phyloP scores from a whole-genome alignment of 495 filamentous ascomycete species.

The Penicillium alfredii region DNA sequence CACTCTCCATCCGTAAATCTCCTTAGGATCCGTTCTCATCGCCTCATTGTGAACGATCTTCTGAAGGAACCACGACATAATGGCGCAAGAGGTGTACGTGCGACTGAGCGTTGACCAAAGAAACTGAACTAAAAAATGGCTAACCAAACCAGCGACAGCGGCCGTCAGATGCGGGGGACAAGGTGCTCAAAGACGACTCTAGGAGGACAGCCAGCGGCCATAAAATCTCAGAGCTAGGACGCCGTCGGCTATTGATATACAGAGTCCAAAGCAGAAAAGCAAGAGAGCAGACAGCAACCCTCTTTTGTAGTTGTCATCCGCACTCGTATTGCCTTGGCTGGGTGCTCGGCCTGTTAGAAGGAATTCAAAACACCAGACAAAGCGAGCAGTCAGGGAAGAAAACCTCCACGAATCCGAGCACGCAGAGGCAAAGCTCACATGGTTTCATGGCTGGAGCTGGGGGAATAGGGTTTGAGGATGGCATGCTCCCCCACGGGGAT shows the following conservation, averaged over 20 bases:
- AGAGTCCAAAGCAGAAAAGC: too few relatives aligned
- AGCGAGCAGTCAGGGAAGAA: constrained; percentile 7
- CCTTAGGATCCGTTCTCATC: constrained; percentile 64
- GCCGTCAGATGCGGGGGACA: too few relatives aligned
- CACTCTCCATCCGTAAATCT: constrained; percentile 77
- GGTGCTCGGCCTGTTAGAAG: constrained; percentile 8
- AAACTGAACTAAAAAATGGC: not conserved
- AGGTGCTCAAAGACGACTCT: too few relatives aligned
- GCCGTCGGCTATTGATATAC: constrained; percentile 9
- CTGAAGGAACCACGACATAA: constrained; percentile 46
- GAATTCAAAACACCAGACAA: constrained; percentile 1
- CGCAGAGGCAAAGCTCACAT: constrained; percentile 1
- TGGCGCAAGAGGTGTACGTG: too few relatives aligned
- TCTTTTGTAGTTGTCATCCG: constrained; percentile 3
- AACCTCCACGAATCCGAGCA: constrained; percentile 21
- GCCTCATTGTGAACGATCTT: constrained; percentile 74
- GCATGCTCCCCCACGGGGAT: too few relatives aligned
- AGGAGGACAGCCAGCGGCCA: not conserved
- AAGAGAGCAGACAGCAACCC: not conserved
- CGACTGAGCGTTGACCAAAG: not conserved
- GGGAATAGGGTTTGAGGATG: too few relatives aligned
- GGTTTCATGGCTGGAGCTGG: not conserved
- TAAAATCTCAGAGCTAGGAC: not conserved
- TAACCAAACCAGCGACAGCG: constrained; percentile 2
- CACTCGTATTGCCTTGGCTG: constrained; percentile 8